These are phyloP conservation scores for Inga oerstediana DNA, from an alignment of 306 rosid species.

Conservation along the genomic window DNA sequence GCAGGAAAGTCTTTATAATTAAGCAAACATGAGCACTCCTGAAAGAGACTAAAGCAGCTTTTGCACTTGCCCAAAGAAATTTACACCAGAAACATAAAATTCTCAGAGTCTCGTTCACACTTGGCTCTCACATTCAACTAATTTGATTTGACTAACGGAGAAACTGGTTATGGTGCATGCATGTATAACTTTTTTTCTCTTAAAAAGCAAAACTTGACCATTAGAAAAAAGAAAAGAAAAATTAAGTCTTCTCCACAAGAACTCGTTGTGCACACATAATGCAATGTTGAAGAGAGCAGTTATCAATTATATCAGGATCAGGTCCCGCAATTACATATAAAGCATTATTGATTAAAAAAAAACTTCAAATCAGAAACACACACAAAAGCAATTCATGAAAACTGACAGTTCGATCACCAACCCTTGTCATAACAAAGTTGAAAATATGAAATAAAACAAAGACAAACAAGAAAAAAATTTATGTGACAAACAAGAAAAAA, in stretches of 20 bases:
- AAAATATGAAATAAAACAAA: constrained; percentile 16
- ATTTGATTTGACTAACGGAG: constrained; percentile 34
- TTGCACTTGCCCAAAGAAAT: constrained; percentile 30
- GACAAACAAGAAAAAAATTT: background rate
- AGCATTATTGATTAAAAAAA: constrained; percentile 17
- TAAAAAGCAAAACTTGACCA: background rate
- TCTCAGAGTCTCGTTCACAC: constrained; percentile 22
- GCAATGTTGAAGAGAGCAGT: background rate
- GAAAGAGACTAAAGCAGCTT: constrained; percentile 49
- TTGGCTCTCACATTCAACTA: constrained; percentile 39
- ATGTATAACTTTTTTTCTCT: background rate
- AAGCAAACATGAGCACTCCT: constrained; percentile 37
- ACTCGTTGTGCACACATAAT: background rate
- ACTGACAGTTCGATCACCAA: constrained; percentile 29
- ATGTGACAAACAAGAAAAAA: background rate
- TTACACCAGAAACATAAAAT: constrained; percentile 33
- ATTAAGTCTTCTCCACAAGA: constrained; percentile 29
- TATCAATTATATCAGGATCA: constrained; percentile 24
- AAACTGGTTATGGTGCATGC: constrained; percentile 19
- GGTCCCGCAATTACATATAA: constrained; percentile 27
- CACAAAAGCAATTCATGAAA: constrained; percentile 17
- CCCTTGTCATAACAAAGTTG: constrained; percentile 19
- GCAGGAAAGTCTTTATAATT: constrained; percentile 41
- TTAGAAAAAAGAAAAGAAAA: constrained; percentile 1
- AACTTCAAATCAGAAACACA: constrained; percentile 24